A percentile compares a stretch with the other conserved stretches of the same genome.
Evolutionary conservation across 768 basidiomycete species (phyloP).

Genomic region (Trametes meyenii): DNA sequence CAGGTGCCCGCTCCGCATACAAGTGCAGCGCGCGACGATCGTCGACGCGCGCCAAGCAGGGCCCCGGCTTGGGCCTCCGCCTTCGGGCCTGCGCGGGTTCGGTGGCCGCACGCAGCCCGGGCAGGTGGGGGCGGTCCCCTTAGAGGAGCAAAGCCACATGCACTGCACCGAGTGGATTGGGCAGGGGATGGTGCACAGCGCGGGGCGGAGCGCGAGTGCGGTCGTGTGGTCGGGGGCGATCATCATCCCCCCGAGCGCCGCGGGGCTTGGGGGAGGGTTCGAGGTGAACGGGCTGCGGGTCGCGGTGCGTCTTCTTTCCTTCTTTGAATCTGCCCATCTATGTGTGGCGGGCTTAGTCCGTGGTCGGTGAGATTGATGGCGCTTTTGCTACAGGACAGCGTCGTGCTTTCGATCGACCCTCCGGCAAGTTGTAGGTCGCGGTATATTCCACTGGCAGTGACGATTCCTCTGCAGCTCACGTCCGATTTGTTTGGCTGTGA

Average conservation of each 20-base stretch:
- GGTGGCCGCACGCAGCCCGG: not conserved
- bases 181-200: conserved; percentile 27
- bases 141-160: conserved; percentile 17
- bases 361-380: not conserved
- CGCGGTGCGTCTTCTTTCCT: conserved; percentile 20
- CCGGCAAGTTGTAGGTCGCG: conserved; percentile 18
- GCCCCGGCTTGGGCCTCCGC: not conserved
- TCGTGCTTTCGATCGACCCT: conserved; percentile 29
- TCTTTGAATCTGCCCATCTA: not conserved
- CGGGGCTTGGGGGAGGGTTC: conserved; percentile 27
- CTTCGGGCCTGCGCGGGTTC: not conserved
- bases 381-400: conserved; percentile 27
- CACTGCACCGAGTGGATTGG: conserved; percentile 19
- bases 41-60: conserved; percentile 15
- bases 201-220: conserved; percentile 15
- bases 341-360: not conserved
- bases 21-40: conserved; percentile 16
- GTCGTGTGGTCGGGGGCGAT: conserved; percentile 33
- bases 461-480: conserved; percentile 29
- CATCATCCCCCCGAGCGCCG: conserved; percentile 15
- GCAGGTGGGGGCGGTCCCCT: conserved; percentile 7
- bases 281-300: conserved; percentile 27
- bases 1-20: conserved; percentile 13
- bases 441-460: conserved; percentile 26
- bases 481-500: conserved; percentile 27